These are phyloP conservation scores for Rhizopogon roseolus DNA, from an alignment of 768 basidiomycete genomes.

Conservation along the genomic window DNA sequence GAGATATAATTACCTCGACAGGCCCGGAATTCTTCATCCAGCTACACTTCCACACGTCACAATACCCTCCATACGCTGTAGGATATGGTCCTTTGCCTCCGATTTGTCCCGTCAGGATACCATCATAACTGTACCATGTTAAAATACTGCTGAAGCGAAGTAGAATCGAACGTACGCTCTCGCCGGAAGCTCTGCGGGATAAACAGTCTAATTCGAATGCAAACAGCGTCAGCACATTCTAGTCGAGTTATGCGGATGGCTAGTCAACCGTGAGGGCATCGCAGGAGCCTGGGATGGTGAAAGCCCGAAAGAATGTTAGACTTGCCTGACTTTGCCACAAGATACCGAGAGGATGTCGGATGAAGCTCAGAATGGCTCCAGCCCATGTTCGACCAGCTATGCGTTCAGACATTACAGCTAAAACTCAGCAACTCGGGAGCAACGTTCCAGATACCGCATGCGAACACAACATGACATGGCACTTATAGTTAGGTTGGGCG, in stretches of 20 bases:
- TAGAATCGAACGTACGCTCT: not conserved
- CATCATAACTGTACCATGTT: not conserved
- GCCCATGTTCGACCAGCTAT: not conserved
- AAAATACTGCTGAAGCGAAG: not conserved
- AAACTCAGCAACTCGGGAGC: not conserved
- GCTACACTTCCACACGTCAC: constrained; percentile 11
- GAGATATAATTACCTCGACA: not conserved
- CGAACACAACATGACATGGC: not conserved
- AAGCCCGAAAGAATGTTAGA: not conserved
- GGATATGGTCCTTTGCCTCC: constrained; percentile 1
- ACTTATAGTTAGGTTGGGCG: not conserved
- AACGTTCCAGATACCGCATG: not conserved
- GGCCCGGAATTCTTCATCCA: constrained; percentile 12
- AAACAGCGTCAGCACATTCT: not conserved
- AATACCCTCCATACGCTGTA: constrained; percentile 3
- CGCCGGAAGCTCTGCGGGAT: not conserved
- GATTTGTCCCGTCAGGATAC: constrained; percentile 7
- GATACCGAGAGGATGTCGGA: not conserved
- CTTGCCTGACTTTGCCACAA: not conserved
- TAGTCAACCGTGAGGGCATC: not conserved
- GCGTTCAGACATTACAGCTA: not conserved
- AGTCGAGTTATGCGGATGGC: not conserved
- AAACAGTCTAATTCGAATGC: not conserved
- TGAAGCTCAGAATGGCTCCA: not conserved
- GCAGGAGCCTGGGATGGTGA: too few relatives aligned